Conservation (phyloP, 1,284 basidiomycete species). For the Papiliotrema fonsecae region DNA sequence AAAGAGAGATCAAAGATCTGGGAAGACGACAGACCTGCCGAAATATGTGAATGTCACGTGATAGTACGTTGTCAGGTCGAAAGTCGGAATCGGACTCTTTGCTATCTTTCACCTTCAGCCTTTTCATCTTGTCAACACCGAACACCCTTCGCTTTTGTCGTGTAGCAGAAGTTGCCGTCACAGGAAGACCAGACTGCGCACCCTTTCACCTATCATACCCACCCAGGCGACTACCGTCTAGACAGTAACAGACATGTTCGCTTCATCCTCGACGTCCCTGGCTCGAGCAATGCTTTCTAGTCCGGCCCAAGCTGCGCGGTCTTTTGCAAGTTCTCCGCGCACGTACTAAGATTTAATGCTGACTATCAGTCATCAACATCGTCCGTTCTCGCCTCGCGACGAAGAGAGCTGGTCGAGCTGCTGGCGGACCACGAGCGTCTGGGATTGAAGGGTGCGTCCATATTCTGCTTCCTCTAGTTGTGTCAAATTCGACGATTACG, state of each 20-base stretch:
- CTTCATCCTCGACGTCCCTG: constrained; percentile 26
- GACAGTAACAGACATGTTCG: constrained; percentile 27
- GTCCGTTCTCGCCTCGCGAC: constrained; percentile 1
- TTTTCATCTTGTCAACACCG: no score
- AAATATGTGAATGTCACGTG: neutral
- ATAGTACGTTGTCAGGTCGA: no score
- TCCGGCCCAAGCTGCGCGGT: neutral
- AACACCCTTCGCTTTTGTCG: no score
- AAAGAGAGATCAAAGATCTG: neutral
- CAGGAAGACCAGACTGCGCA: no score
- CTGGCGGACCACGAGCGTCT: constrained; percentile 30
- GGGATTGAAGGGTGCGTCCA: constrained; percentile 10
- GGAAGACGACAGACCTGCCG: neutral
- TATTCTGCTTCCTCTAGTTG: neutral
- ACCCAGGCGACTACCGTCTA: no score
- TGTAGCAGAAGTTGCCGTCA: no score
- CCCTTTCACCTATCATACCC: no score
- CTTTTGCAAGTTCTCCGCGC: neutral
- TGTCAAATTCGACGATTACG: constrained; percentile 20
- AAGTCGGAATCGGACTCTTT: no score
- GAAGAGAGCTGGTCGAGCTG: constrained; percentile 33
- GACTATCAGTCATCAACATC: constrained; percentile 18
- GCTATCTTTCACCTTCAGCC: neutral
- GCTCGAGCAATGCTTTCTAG: constrained; percentile 8
- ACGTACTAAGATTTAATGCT: neutral